Conservation (phyloP, 345 rosid species). For the Erodium maritimum region DNA sequence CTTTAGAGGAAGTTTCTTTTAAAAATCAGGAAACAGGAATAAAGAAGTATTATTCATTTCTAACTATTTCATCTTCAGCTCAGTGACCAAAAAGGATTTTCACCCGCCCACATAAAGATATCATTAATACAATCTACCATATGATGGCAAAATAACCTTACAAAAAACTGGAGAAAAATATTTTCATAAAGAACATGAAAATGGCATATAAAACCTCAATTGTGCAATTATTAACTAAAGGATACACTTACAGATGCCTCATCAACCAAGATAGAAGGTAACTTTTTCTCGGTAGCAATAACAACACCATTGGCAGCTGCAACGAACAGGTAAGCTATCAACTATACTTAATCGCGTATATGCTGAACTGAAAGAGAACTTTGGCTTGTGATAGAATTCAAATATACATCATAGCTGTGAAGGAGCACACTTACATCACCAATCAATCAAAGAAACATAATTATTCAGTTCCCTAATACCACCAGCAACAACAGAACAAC, state of each 20-base stretch:
- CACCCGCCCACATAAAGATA: not conserved
- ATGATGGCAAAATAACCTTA: not conserved
- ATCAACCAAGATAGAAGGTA: conserved; percentile 89
- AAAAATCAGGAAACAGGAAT: not conserved
- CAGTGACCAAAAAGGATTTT: not conserved
- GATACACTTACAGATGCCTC: conserved; percentile 67
- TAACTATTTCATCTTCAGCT: not conserved
- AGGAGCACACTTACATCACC: no score
- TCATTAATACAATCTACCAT: not conserved
- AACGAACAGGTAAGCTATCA: conserved; percentile 6
- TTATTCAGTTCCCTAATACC: no score
- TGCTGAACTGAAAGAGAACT: not conserved
- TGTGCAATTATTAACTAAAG: not conserved
- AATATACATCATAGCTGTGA: not conserved
- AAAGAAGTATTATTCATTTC: not conserved
- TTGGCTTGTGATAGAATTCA: not conserved
- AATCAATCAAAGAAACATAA: no score
- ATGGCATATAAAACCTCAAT: no score
- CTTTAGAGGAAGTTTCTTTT: not conserved
- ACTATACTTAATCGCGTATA: not conserved
- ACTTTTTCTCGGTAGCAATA: conserved; percentile 82
- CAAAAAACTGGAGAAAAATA: no score
- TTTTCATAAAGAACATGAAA: no score
- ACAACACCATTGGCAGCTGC: conserved; percentile 93
- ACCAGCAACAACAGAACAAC: not conserved